A percentile compares a stretch with the other conserved stretches of the same genome.
phyloP scores from a whole-genome alignment of 2,329 filamentous ascomycete genomes.

The Dichotomopilus funicola region DNA sequence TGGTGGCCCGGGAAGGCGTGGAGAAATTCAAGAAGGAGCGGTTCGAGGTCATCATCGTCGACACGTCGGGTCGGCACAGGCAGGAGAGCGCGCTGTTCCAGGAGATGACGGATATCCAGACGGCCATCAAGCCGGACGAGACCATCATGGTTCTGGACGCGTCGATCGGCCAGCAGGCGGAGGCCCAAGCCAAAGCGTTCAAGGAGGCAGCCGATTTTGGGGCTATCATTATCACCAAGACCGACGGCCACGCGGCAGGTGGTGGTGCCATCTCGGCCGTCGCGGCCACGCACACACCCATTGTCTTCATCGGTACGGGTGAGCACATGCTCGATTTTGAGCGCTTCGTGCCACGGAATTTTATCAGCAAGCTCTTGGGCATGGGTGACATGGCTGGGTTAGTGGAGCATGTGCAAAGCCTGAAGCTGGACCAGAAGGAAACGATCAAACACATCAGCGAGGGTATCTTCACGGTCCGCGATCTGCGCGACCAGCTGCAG shows the following conservation, averaged over 20 bases:
- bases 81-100: conserved; percentile 94
- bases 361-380: conserved; percentile 86
- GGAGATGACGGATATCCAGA: conserved; percentile 96
- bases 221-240: conserved; percentile 98
- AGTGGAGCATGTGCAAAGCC: conserved; percentile 90
- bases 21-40: conserved; percentile 98
- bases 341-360: conserved; percentile 84
- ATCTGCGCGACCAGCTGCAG: conserved; percentile 87
- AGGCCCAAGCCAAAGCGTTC: conserved; percentile 91
- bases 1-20: conserved; percentile 90
- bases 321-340: conserved; percentile 96
- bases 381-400: conserved; percentile 97
- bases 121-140: conserved; percentile 83
- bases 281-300: conserved; percentile 90
- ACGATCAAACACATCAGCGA: conserved; percentile 99
- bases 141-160: conserved; percentile 98
- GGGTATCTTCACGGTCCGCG: conserved; percentile 90
- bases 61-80: conserved; percentile 90
- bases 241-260: conserved; percentile 88
- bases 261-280: conserved; percentile 97
- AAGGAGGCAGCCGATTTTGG: conserved; percentile 96
- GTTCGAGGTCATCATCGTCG: conserved; percentile 97
- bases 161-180: conserved; percentile 92
- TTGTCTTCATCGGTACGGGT: conserved; percentile 95
- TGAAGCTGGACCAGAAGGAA: conserved; percentile 95